A percentile compares a stretch with the other conserved stretches of the same genome.
phyloP scores from a whole-genome alignment of 331 rosid genomes.

The Saraca asoca region DNA sequence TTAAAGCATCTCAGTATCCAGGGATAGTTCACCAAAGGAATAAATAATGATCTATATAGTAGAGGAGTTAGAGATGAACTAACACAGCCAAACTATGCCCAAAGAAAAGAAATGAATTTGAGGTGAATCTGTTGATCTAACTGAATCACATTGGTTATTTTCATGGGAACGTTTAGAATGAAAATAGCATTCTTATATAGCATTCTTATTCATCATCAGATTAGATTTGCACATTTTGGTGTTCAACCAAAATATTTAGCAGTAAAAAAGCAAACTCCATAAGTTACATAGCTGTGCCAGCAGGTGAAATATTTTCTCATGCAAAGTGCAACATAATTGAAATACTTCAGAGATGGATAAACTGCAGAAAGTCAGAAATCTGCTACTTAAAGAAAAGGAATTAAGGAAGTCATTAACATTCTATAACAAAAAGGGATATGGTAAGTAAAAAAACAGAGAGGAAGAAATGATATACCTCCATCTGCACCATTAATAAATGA shows the following conservation, averaged over 20 bases:
- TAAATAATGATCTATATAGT: not conserved
- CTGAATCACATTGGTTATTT: not conserved
- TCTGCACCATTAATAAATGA: conserved; percentile 82
- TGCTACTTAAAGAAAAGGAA: too few relatives aligned
- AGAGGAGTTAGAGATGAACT: too few relatives aligned
- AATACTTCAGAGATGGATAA: conserved; percentile 2
- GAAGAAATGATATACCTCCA: conserved; percentile 51
- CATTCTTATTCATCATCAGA: not conserved
- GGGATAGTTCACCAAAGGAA: not conserved
- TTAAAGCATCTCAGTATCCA: conserved; percentile 1
- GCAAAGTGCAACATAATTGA: conserved; percentile 4
- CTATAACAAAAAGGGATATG: conserved; percentile 3
- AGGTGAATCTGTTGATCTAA: not conserved
- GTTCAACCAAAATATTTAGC: not conserved
- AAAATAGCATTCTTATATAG: not conserved
- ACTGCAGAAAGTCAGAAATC: too few relatives aligned
- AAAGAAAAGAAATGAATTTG: not conserved
- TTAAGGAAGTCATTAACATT: not conserved
- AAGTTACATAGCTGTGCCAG: conserved; percentile 12
- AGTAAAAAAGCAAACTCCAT: not conserved
- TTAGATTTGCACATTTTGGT: not conserved
- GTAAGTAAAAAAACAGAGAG: not conserved
- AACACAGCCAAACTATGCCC: not conserved
- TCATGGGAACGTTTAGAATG: not conserved
- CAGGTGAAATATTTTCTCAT: not conserved